Conservation (phyloP, 2,329 filamentous ascomycete species). For the Pyricularia grisea region DNA sequence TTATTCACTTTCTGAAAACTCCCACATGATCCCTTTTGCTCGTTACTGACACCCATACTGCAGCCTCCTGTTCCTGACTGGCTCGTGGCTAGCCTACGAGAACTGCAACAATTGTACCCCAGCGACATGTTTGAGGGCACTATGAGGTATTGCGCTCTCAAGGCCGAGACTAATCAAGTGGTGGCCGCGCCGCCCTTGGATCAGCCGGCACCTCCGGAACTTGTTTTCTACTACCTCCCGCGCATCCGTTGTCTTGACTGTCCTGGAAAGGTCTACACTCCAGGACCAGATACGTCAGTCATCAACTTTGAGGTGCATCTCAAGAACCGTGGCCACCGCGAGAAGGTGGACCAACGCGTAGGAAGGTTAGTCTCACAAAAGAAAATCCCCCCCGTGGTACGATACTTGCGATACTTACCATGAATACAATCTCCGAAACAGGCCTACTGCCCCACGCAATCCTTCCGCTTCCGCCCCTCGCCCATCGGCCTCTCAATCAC, state of each 20-base stretch:
- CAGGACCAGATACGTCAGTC: constrained; percentile 74
- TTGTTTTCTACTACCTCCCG: constrained; percentile 77
- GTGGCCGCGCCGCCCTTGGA: constrained; percentile 35
- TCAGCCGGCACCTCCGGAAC: constrained; percentile 46
- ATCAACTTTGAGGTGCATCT: constrained; percentile 91
- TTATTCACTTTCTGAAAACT: constrained; percentile 11
- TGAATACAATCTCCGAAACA: neutral
- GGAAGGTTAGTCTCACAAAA: constrained; percentile 13
- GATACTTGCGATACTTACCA: neutral
- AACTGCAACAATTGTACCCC: constrained; percentile 62
- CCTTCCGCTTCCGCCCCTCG: neutral
- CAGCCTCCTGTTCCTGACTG: constrained; percentile 52
- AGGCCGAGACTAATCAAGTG: constrained; percentile 58
- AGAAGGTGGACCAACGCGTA: constrained; percentile 51
- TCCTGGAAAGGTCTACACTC: constrained; percentile 87
- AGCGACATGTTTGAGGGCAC: constrained; percentile 78
- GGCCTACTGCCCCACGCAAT: neutral
- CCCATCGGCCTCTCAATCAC: neutral
- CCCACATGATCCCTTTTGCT: constrained; percentile 8
- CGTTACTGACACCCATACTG: constrained; percentile 7
- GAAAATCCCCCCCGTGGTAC: neutral
- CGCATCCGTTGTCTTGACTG: constrained; percentile 89
- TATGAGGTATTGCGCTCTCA: constrained; percentile 84
- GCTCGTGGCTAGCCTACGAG: constrained; percentile 66
- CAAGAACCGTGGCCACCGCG: constrained; percentile 71